A percentile compares a stretch with the other conserved stretches of the same genome.
Evolutionary conservation across 139 green algal species (phyloP).

Genomic region (Tetradesmus lagerheimii): DNA sequence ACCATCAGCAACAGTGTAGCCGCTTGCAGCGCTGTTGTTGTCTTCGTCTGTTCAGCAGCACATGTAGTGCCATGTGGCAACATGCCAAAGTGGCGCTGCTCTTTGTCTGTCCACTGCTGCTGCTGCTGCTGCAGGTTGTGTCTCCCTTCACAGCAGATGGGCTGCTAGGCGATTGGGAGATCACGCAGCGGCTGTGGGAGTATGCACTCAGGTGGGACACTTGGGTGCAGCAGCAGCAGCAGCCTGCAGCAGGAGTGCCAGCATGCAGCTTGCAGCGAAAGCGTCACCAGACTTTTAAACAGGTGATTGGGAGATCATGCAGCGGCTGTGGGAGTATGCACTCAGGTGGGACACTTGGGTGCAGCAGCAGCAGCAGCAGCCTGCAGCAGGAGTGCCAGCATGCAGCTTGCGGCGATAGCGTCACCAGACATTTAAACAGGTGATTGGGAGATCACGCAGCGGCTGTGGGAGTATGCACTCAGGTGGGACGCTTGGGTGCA

Average conservation of each 20-base stretch:
- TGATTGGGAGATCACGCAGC: conserved; percentile 86
- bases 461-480: conserved; percentile 82
- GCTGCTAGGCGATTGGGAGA: conserved; percentile 82
- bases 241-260: background rate
- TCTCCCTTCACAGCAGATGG: conserved; percentile 71
- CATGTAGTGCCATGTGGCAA: too few species aligned
- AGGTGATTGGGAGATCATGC: conserved; percentile 82
- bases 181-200: conserved; percentile 78
- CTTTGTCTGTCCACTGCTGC: background rate
- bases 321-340: conserved; percentile 81
- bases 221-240: background rate
- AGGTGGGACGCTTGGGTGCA: conserved; percentile 54
- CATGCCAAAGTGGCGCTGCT: too few species aligned
- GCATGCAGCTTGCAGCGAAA: background rate
- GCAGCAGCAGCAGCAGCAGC: background rate
- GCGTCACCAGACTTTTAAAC: too few species aligned
- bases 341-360: conserved; percentile 66
- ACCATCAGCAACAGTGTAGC: background rate
- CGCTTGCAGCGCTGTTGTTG: too few species aligned
- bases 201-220: conserved; percentile 77
- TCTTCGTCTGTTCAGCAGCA: too few species aligned
- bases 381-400: background rate
- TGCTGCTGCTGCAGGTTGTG: conserved; percentile 63
- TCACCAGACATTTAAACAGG: too few species aligned
- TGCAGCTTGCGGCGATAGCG: background rate